Evolutionary conservation across 345 rosid genomes (phyloP), one percentile per base, ranked within the genome.

Genomic region (Mercurialis annua): DNA sequence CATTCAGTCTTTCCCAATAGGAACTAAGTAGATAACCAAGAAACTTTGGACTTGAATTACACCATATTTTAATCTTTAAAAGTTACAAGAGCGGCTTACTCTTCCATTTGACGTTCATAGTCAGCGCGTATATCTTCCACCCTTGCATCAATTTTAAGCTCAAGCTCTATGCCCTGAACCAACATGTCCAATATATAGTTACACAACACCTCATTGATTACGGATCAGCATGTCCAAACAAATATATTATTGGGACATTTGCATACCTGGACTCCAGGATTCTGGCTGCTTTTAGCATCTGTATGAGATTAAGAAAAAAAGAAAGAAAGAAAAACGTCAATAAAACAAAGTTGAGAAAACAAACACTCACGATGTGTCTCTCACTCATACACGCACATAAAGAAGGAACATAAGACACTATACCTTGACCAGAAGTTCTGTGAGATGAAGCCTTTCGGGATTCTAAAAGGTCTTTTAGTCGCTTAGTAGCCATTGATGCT

Each of bases 401-500:
- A 40, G 44, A 40, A 1, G 27, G 3, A 6, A 42, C 57, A 60
- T 14, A n/a, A 55, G 24, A 20, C 58, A 30, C 11, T 18, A 33
- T 49, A 47, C 53, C 33, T 78, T 59, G 67, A 81, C 85, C 86
- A 71, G 80, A 48, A 62, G 46, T 75, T 80, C 68, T 78, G 52
- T 70, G 36, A 23, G 81, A 76, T 59, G 73, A 70, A 73, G 67
- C 60, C 65, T 79, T 87, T 66, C 80, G 81, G 49, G 85, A 80
- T 73, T 84, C 87, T 42, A 79, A 63, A 10, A 83, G 78, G 54
- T 73, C 73, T 60, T 82, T 85, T 24, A 86, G 77, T 44, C 90
- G 85, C 75, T 85, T 84, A 20, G 75, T 54, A 31, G 88, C 88
- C 68, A 80, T 51, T 53, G 71, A 73, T 77, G 90, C 87, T 77